phyloP scores from a whole-genome alignment of 176 grass and related monocot genomes.

The Oryza nivara region DNA sequence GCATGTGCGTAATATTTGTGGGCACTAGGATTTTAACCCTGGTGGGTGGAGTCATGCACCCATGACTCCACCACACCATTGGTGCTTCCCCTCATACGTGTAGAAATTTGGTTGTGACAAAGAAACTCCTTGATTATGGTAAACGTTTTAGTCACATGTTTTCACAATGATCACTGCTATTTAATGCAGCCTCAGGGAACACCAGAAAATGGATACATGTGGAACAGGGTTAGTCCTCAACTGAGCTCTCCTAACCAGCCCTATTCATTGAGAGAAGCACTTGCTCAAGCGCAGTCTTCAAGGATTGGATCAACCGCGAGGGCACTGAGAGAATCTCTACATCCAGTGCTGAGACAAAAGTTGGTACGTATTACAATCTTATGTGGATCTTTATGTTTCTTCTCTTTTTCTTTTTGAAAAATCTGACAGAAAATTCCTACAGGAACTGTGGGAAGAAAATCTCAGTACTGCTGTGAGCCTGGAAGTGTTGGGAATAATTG shows the following conservation, averaged over 20 bases:
- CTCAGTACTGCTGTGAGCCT: slow-evolving; percentile 90
- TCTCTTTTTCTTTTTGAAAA: background rate
- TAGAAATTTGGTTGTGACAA: slow-evolving; percentile 20
- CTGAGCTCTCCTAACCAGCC: slow-evolving; percentile 96
- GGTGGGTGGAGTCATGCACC: no score
- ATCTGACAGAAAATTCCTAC: slow-evolving; percentile 44
- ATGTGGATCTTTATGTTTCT: slow-evolving; percentile 27
- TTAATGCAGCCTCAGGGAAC: slow-evolving; percentile 82
- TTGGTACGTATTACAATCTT: slow-evolving; percentile 66
- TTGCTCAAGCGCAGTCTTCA: slow-evolving; percentile 98
- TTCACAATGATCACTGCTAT: slow-evolving; percentile 32
- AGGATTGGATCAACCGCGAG: slow-evolving; percentile 85
- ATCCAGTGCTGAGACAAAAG: slow-evolving; percentile 92
- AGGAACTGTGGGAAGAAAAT: slow-evolving; percentile 99
- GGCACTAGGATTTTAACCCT: no score
- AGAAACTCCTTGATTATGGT: slow-evolving; percentile 16
- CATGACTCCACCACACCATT: no score
- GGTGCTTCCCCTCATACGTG: background rate
- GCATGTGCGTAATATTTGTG: no score
- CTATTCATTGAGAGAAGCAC: slow-evolving; percentile 97
- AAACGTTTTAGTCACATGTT: slow-evolving; percentile 20
- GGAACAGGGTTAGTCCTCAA: slow-evolving; percentile 94
- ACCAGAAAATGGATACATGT: slow-evolving; percentile 96
- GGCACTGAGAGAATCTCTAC: slow-evolving; percentile 90
- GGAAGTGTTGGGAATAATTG: slow-evolving; percentile 86